Evolutionary conservation across 495 filamentous ascomycete species (phyloP), one percentile per base, ranked within the genome.

Genomic region (Lasiosphaeria hispida): DNA sequence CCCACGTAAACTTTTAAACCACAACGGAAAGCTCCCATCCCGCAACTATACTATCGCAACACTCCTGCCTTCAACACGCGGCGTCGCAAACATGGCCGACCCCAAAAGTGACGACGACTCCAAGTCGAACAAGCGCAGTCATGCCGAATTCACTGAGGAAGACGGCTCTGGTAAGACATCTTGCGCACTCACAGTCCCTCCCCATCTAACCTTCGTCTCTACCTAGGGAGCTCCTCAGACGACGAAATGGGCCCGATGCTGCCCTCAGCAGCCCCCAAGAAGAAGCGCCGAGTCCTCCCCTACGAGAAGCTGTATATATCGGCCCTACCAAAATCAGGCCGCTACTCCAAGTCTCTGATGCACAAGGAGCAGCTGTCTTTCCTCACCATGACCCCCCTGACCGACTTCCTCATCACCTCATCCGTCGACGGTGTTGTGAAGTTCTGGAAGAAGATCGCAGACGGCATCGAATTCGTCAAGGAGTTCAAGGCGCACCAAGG

Each of bases 291-390:
- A 47, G 89, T 89, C 67, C 87, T 99, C 11, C 91, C 91, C 0
- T 89, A 96, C 72, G 93, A 96, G 73, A 96, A 95, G 67, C 84
- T 96, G 60, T 97, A 96, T 73, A 75, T 97, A 65, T 88, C 88
- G 44, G 92, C 95, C 51, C 85, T 99, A 5, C 94, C 94, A 4
- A 82, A 84, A 38, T 89, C 89, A 42, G 58, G 81, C 14, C 87
- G 90, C 10, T 99, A 99, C 72, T 96, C 89, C 47, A 96, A 92
- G 67, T 97, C 94, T 33, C 78, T 99, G 61, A 99, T 99, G 94
- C 94, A 99, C 77, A 92, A 93, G 72, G 94, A 97, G 58, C 91
- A 96, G 74, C 74, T 97, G 48, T 82, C 86, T 39, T 97, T 90
- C 62, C 81, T 89, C 57, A 92, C 87, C 5, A 82, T 97, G 57